Evolutionary conservation across 2,329 filamentous ascomycete genomes (phyloP).

Genomic region (Aspergillus fumigatus): DNA sequence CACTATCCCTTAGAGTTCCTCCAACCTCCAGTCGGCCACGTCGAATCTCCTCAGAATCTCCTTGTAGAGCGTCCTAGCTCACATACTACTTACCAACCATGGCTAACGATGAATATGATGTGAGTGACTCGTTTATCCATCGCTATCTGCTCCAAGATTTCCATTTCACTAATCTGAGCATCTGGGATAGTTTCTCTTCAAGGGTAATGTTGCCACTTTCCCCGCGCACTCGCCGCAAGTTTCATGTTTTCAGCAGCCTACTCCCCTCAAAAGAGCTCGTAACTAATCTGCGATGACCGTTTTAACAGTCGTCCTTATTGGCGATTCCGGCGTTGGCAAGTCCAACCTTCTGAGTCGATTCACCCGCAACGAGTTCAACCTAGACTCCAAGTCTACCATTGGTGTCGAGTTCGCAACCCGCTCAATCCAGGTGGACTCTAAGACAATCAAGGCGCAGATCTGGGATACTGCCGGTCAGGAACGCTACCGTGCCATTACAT

Average conservation of each 20-base stretch:
- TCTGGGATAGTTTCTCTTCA: slow-evolving; percentile 83
- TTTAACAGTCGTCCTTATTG: slow-evolving; percentile 84
- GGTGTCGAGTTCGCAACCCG: slow-evolving; percentile 98
- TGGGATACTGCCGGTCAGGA: slow-evolving; percentile 99
- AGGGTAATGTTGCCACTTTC: slow-evolving; percentile 60
- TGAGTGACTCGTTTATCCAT: slow-evolving; percentile 48
- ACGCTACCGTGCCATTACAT: slow-evolving; percentile 97
- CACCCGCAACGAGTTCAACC: slow-evolving; percentile 99
- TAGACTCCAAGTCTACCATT: slow-evolving; percentile 99
- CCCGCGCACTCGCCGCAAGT: slow-evolving; percentile 16
- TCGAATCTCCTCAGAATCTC: slow-evolving; percentile 19
- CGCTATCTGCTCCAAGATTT: neutral
- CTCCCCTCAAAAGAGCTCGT: slow-evolving; percentile 1
- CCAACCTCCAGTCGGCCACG: slow-evolving; percentile 18
- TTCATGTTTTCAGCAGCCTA: slow-evolving; percentile 12
- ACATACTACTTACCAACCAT: slow-evolving; percentile 49
- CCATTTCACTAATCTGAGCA: slow-evolving; percentile 14
- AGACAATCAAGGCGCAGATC: slow-evolving; percentile 99
- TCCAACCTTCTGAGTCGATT: slow-evolving; percentile 99
- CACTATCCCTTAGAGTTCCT: slow-evolving; percentile 6
- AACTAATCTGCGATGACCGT: slow-evolving; percentile 15
- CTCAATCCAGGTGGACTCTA: slow-evolving; percentile 97
- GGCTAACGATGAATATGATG: slow-evolving; percentile 99
- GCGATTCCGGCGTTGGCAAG: slow-evolving; percentile 99
- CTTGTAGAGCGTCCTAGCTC: slow-evolving; percentile 20